Evolutionary conservation across 768 basidiomycete species (phyloP).

Genomic region (Termitomyces sp.): DNA sequence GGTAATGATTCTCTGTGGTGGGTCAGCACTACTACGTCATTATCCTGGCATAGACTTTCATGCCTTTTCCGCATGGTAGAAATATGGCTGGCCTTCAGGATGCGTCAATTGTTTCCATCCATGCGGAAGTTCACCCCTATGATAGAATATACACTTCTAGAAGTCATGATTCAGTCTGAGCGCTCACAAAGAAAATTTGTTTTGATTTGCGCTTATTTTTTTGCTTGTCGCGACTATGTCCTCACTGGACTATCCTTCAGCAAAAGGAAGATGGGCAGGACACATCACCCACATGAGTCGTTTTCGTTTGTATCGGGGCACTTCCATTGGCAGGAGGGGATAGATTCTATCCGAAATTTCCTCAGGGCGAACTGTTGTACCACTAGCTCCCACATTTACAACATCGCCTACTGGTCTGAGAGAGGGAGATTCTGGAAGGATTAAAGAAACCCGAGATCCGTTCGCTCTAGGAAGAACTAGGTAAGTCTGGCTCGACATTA

Average conservation of each 20-base stretch:
- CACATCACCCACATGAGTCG: background rate
- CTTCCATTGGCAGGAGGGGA: background rate
- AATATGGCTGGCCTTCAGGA: background rate
- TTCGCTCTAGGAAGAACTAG: background rate
- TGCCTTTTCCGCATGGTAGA: background rate
- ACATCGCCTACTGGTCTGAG: background rate
- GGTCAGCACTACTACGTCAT: background rate
- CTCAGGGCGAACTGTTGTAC: background rate
- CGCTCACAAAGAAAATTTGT: constrained; percentile 2
- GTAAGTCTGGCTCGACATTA: constrained; percentile 5
- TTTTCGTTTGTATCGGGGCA: constrained; percentile 3
- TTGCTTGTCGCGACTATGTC: background rate
- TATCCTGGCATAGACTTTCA: background rate
- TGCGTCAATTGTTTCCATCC: constrained; percentile 13
- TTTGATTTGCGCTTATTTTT: background rate
- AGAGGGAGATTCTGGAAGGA: background rate
- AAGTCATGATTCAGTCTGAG: background rate
- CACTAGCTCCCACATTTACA: background rate
- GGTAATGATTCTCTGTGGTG: constrained; percentile 6
- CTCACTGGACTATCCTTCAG: background rate
- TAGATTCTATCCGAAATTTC: background rate
- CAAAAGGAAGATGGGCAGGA: background rate
- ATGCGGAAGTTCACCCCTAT: background rate
- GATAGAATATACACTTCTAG: background rate
- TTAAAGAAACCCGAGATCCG: background rate